Percentiles rank a stretch among this genome's conserved stretches.
These are phyloP conservation scores for Heimioporus punctisporus DNA, from an alignment of 1,284 basidiomycete genomes.

Conservation along the genomic window DNA sequence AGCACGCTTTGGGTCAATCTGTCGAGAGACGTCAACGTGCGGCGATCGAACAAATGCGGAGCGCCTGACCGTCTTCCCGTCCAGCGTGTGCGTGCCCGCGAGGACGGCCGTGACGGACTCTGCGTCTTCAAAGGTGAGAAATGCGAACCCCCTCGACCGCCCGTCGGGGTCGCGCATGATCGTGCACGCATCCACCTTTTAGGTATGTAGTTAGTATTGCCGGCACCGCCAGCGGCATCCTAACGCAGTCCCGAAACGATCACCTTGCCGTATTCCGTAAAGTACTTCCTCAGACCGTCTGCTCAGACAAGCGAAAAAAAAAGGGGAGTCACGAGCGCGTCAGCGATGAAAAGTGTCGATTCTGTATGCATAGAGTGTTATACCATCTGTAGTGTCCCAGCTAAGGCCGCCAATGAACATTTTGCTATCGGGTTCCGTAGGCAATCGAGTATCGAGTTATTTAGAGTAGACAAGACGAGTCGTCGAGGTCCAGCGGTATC, in stretches of 20 bases:
- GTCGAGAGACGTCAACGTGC: constrained; percentile 8
- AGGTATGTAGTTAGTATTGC: constrained; percentile 16
- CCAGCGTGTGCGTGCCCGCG: constrained; percentile 83
- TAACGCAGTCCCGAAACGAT: constrained; percentile 11
- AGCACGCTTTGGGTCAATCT: constrained; percentile 97
- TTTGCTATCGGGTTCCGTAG: constrained; percentile 72
- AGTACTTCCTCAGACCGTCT: constrained; percentile 76
- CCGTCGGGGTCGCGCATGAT: constrained; percentile 96
- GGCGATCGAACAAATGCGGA: constrained; percentile 23
- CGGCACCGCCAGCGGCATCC: neutral
- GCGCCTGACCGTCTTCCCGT: constrained; percentile 82
- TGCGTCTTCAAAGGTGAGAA: constrained; percentile 90
- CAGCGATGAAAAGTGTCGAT: constrained; percentile 40
- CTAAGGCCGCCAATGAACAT: constrained; percentile 98
- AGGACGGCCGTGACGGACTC: constrained; percentile 84
- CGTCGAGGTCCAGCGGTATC: constrained; percentile 35
- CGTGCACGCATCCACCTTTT: constrained; percentile 85
- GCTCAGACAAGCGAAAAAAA: constrained; percentile 32
- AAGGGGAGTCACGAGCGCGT: constrained; percentile 31
- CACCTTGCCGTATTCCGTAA: constrained; percentile 74
- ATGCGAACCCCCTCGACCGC: constrained; percentile 93
- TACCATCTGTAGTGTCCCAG: constrained; percentile 99
- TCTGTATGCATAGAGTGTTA: constrained; percentile 42
- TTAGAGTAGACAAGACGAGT: constrained; percentile 32
- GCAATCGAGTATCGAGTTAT: constrained; percentile 35